Percentiles rank a stretch among this genome's conserved stretches.
These are phyloP conservation scores for Pythium scleroteichum DNA, from an alignment of 352 stramenopile species.

Conservation along the genomic window DNA sequence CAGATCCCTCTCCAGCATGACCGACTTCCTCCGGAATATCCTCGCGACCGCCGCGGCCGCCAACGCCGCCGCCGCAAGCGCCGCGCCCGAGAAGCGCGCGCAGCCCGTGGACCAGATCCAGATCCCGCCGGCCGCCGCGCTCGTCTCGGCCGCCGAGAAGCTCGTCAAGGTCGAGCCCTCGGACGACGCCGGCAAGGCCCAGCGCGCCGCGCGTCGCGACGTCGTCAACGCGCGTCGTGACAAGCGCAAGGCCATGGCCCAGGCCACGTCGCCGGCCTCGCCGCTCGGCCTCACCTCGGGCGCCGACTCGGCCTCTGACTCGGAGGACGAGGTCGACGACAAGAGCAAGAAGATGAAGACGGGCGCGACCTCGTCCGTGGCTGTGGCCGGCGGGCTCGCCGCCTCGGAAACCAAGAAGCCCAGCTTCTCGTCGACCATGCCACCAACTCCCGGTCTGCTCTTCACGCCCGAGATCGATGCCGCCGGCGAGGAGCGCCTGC, in stretches of 20 bases:
- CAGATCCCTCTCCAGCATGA: slow-evolving; percentile 41
- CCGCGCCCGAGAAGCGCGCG: slow-evolving; percentile 15
- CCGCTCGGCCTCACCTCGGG: slow-evolving; percentile 12
- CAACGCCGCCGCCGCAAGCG: slow-evolving; percentile 12
- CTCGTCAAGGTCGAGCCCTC: slow-evolving; percentile 59
- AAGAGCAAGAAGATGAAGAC: slow-evolving; percentile 82
- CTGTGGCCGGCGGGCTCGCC: slow-evolving; percentile 25
- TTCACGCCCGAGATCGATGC: slow-evolving; percentile 57
- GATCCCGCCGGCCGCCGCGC: slow-evolving; percentile 37
- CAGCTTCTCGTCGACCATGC: slow-evolving; percentile 23
- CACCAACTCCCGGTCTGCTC: slow-evolving; percentile 22
- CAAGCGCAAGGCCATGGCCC: slow-evolving; percentile 70
- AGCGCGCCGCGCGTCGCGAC: slow-evolving; percentile 60
- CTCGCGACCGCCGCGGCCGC: slow-evolving; percentile 42
- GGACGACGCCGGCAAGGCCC: slow-evolving; percentile 50
- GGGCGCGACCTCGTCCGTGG: slow-evolving; percentile 45
- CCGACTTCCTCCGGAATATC: slow-evolving; percentile 79
- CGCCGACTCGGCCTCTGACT: slow-evolving; percentile 11
- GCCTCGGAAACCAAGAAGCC: slow-evolving; percentile 14
- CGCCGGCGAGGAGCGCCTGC: slow-evolving; percentile 74
- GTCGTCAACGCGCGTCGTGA: slow-evolving; percentile 72
- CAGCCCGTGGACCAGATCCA: slow-evolving; percentile 66
- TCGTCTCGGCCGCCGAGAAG: slow-evolving; percentile 30
- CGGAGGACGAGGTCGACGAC: slow-evolving; percentile 31
- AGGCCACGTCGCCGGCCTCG: slow-evolving; percentile 16